Conservation (phyloP, 1,284 basidiomycete species). For the Malassezia caprae region DNA sequence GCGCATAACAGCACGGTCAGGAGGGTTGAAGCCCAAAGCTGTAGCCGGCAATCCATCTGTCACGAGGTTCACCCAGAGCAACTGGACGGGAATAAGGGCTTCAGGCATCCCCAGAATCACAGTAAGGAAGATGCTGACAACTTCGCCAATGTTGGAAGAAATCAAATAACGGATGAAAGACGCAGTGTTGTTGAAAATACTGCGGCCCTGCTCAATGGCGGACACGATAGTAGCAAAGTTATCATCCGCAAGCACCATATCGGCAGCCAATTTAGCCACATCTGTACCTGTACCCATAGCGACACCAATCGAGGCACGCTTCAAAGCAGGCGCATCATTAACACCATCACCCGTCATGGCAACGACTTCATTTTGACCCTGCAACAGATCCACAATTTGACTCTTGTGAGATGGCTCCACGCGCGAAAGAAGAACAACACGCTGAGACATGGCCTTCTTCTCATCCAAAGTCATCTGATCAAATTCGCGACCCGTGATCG, state of each 20-base stretch:
- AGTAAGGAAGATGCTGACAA: conserved; percentile 93
- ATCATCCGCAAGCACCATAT: conserved; percentile 52
- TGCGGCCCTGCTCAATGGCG: conserved; percentile 71
- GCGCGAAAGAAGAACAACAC: conserved; percentile 78
- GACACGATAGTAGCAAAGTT: conserved; percentile 51
- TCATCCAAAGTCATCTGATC: conserved; percentile 63
- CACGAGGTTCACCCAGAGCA: conserved; percentile 62
- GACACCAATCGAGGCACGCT: conserved; percentile 50
- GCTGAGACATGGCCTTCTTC: conserved; percentile 74
- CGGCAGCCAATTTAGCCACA: conserved; percentile 50
- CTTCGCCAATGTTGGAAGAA: conserved; percentile 95
- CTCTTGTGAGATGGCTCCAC: conserved; percentile 93
- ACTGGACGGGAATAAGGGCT: conserved; percentile 90
- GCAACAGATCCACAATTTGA: conserved; percentile 87
- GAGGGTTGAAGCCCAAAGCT: conserved; percentile 95
- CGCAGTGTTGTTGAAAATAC: conserved; percentile 98
- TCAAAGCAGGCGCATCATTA: conserved; percentile 51
- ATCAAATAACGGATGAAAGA: conserved; percentile 78
- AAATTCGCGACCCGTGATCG: conserved; percentile 84
- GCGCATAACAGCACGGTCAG: conserved; percentile 82
- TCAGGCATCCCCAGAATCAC: conserved; percentile 97
- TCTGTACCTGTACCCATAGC: conserved; percentile 52
- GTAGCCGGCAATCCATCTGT: conserved; percentile 85
- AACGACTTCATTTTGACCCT: conserved; percentile 82
- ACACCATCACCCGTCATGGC: conserved; percentile 62